Percentiles rank a stretch among this genome's conserved stretches.
These are phyloP conservation scores for Petunia secreta DNA, from an alignment of 257 asterid species.

Conservation along the genomic window DNA sequence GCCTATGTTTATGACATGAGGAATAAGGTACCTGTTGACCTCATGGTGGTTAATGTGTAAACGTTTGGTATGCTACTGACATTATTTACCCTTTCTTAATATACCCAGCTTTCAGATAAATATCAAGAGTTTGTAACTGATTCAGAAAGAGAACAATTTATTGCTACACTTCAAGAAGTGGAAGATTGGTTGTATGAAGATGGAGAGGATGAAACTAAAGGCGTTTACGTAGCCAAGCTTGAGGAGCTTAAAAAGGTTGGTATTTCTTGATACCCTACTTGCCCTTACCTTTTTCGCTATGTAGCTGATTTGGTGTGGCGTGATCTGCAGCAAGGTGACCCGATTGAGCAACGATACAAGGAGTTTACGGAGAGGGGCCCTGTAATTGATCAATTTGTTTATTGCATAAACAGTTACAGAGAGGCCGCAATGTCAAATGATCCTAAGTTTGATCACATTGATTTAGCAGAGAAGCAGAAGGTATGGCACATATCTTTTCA, in stretches of 20 bases:
- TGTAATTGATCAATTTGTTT: slow-evolving; percentile 57
- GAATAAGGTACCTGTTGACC: slow-evolving; percentile 61
- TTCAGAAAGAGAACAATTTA: slow-evolving; percentile 70
- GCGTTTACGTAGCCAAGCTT: slow-evolving; percentile 74
- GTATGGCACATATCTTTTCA: slow-evolving; percentile 33
- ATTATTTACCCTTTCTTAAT: background rate
- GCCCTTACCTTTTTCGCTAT: background rate
- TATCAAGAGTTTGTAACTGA: slow-evolving; percentile 72
- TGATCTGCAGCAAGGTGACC: slow-evolving; percentile 81
- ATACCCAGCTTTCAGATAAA: slow-evolving; percentile 73
- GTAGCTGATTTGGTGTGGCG: background rate
- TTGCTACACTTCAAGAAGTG: slow-evolving; percentile 75
- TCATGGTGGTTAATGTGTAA: background rate
- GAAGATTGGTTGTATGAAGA: slow-evolving; percentile 98
- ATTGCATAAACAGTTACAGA: slow-evolving; percentile 78
- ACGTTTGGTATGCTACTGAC: background rate
- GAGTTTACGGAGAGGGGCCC: slow-evolving; percentile 79
- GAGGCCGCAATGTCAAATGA: slow-evolving; percentile 81
- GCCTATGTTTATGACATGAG: slow-evolving; percentile 93
- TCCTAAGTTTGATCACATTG: slow-evolving; percentile 87
- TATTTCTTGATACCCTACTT: background rate
- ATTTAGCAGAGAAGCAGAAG: slow-evolving; percentile 73
- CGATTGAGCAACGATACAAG: slow-evolving; percentile 84
- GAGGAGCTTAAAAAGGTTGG: slow-evolving; percentile 76
- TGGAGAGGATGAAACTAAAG: slow-evolving; percentile 90